Evolutionary conservation across 2,329 filamentous ascomycete species (phyloP).

Genomic region (Alternaria triticina): DNA sequence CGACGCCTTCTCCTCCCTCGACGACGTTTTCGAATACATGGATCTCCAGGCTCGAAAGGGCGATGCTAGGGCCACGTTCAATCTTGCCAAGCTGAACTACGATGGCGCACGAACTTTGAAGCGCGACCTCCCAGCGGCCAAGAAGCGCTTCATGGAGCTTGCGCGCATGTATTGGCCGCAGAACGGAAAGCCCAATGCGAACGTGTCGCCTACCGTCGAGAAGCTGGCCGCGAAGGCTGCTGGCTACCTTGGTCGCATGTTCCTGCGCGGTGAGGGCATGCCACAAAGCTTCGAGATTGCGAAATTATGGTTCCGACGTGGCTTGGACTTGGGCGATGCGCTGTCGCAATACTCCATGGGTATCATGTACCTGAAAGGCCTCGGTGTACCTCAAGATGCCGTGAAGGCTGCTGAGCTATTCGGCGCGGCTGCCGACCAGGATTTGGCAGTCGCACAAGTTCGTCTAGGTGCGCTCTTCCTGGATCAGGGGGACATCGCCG

Average conservation of each 20-base stretch:
- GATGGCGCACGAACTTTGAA: slow-evolving; percentile 80
- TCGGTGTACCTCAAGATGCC: slow-evolving; percentile 73
- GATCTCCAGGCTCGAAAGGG: slow-evolving; percentile 90
- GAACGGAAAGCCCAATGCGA: slow-evolving; percentile 76
- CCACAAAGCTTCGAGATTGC: slow-evolving; percentile 79
- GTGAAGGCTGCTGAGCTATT: slow-evolving; percentile 77
- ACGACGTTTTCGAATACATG: slow-evolving; percentile 93
- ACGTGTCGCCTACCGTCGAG: slow-evolving; percentile 72
- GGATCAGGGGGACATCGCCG: slow-evolving; percentile 82
- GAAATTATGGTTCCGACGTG: slow-evolving; percentile 81
- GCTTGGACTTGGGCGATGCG: slow-evolving; percentile 75
- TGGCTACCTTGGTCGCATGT: slow-evolving; percentile 88
- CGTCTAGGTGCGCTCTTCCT: slow-evolving; percentile 83
- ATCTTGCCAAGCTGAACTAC: slow-evolving; percentile 84
- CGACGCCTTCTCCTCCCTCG: slow-evolving; percentile 82
- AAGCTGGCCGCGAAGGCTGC: slow-evolving; percentile 83
- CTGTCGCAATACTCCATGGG: slow-evolving; percentile 86
- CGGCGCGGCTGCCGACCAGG: slow-evolving; percentile 79
- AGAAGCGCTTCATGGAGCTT: slow-evolving; percentile 81
- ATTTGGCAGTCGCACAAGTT: slow-evolving; percentile 80
- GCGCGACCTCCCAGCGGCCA: slow-evolving; percentile 74
- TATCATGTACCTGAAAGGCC: slow-evolving; percentile 80
- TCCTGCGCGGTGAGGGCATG: slow-evolving; percentile 83
- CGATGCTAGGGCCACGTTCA: slow-evolving; percentile 85
- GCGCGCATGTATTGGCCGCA: slow-evolving; percentile 82